Evolutionary conservation across 2,329 filamentous ascomycete species (phyloP).

Genomic region (Hypomyces perniciosus): DNA sequence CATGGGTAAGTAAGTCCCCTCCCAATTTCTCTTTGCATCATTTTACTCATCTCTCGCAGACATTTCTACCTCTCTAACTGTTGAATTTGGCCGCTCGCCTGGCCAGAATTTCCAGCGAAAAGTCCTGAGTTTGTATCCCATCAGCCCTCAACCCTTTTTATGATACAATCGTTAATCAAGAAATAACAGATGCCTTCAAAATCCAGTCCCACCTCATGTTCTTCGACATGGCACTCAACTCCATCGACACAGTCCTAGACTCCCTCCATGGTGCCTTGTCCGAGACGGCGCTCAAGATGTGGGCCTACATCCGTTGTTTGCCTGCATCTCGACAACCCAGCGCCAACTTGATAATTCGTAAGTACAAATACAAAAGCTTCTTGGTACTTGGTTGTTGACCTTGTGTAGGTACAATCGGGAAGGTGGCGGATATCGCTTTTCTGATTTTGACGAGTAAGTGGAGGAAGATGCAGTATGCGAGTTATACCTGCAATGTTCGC

Average conservation of each 20-base stretch:
- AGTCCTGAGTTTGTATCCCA: constrained; percentile 52
- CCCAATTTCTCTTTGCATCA: background rate
- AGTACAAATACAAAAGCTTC: constrained; percentile 21
- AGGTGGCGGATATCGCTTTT: constrained; percentile 59
- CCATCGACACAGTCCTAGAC: constrained; percentile 57
- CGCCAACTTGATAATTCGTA: constrained; percentile 57
- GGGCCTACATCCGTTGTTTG: constrained; percentile 56
- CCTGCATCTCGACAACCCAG: constrained; percentile 50
- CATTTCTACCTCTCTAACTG: constrained; percentile 67
- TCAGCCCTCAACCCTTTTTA: background rate
- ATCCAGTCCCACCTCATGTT: constrained; percentile 81
- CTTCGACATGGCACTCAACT: constrained; percentile 75
- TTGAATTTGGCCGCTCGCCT: constrained; percentile 66
- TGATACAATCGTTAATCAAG: background rate
- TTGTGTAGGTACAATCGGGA: constrained; percentile 53
- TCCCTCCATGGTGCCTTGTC: constrained; percentile 71
- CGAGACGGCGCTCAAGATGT: constrained; percentile 73
- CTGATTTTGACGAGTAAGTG: constrained; percentile 55
- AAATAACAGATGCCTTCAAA: constrained; percentile 61
- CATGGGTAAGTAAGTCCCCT: constrained; percentile 43
- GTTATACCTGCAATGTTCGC: constrained; percentile 54
- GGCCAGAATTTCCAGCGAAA: constrained; percentile 78
- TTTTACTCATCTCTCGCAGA: constrained; percentile 14
- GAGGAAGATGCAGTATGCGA: constrained; percentile 38
- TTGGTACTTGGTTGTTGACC: background rate